phyloP scores from a whole-genome alignment of 169 alveolate genomes.

The Cryptosporidium ryanae region DNA sequence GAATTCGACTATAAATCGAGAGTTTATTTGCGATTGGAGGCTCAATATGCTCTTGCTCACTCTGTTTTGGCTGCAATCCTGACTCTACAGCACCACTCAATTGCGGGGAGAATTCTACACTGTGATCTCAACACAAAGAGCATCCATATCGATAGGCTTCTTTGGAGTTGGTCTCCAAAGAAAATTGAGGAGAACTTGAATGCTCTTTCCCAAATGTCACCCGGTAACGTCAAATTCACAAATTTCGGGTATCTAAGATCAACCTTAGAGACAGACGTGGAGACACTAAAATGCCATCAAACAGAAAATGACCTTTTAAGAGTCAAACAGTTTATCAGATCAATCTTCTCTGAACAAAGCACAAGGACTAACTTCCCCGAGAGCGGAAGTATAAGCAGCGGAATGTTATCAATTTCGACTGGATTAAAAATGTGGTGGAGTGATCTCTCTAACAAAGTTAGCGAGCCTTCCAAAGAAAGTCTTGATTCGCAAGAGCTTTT shows the following conservation, averaged over 20 bases:
- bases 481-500: constrained; percentile 18
- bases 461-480: neutral
- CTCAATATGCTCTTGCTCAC: constrained; percentile 46
- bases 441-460: constrained; percentile 21
- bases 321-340: constrained; percentile 31
- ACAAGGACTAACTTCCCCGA: constrained; percentile 47
- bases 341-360: constrained; percentile 51
- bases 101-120: constrained; percentile 62
- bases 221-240: constrained; percentile 32
- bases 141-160: constrained; percentile 45
- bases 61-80: constrained; percentile 42
- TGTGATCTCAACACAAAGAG: constrained; percentile 57
- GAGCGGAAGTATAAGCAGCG: constrained; percentile 40
- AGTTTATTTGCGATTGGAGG: constrained; percentile 40
- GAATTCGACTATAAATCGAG: constrained; percentile 18
- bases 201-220: constrained; percentile 38
- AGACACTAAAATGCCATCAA: constrained; percentile 26
- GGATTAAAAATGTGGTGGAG: constrained; percentile 68
- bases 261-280: constrained; percentile 34
- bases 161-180: constrained; percentile 65
- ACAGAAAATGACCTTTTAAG: constrained; percentile 54
- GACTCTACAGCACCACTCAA: constrained; percentile 66
- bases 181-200: constrained; percentile 44
- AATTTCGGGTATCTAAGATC: constrained; percentile 66
- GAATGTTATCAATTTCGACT: constrained; percentile 20